Conservation (phyloP, 306 rosid genomes). For the Benincasa hispida region DNA sequence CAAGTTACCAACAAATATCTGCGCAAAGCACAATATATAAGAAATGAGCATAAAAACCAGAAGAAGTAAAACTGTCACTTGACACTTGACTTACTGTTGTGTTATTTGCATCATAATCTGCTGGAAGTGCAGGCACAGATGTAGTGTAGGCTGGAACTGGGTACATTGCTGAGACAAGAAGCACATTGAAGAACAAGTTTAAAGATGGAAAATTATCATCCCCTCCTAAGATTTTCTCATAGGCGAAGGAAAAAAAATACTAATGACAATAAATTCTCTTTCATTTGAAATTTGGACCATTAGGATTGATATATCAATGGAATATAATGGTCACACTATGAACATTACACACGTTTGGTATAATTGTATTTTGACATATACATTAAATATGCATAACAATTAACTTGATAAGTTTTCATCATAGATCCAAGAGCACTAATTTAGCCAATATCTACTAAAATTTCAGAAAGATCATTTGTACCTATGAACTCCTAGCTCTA, state of each 20-base stretch:
- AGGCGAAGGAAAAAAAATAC: background rate
- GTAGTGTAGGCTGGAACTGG: slow-evolving; percentile 49
- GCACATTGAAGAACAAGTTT: slow-evolving; percentile 9
- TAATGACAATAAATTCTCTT: background rate
- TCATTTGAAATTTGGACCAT: background rate
- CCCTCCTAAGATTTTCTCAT: background rate
- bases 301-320: too few relatives aligned
- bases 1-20: slow-evolving; percentile 84
- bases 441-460: background rate
- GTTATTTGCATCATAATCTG: slow-evolving; percentile 65
- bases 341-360: too few relatives aligned
- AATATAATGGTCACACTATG: too few relatives aligned
- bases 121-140: slow-evolving; percentile 31
- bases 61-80: slow-evolving; percentile 9
- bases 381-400: background rate
- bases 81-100: slow-evolving; percentile 67
- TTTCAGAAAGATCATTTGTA: background rate
- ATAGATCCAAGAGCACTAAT: background rate
- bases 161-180: slow-evolving; percentile 39
- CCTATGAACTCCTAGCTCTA: background rate
- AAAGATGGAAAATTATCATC: background rate
- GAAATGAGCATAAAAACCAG: background rate
- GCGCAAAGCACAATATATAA: slow-evolving; percentile 18
- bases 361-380: background rate
- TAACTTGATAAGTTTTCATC: background rate